Conservation (phyloP, 192 early-diverging fungal species). For the Chytriomyces hyalinus region DNA sequence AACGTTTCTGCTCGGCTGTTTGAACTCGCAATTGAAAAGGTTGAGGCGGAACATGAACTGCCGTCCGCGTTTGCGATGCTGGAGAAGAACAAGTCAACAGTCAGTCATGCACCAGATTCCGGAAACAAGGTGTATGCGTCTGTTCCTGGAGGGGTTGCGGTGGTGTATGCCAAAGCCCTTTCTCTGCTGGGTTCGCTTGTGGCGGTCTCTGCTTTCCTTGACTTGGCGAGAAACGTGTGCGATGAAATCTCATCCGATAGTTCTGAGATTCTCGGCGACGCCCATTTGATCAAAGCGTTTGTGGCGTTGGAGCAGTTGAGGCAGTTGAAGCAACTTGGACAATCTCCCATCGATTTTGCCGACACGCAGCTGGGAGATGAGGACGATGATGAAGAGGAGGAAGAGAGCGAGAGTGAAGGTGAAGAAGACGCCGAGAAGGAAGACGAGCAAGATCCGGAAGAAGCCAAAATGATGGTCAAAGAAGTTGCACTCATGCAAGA, state of each 20-base stretch:
- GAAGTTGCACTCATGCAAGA: constrained; percentile 8
- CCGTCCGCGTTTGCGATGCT: not conserved
- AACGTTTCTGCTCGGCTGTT: constrained; percentile 1
- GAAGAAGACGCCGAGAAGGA: constrained; percentile 8
- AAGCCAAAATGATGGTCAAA: not conserved
- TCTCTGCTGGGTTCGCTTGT: not conserved
- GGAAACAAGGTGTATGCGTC: not conserved
- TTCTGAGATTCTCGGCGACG: not conserved
- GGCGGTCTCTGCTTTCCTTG: not conserved
- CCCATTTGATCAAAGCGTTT: not conserved
- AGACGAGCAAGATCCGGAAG: not conserved
- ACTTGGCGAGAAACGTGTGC: not conserved
- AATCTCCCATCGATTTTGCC: not conserved
- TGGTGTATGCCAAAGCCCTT: not conserved
- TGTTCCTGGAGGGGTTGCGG: not conserved
- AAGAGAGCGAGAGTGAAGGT: not conserved
- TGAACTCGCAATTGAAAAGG: not conserved
- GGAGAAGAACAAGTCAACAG: not conserved
- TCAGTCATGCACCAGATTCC: not conserved
- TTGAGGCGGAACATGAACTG: not conserved
- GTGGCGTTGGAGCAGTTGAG: not conserved
- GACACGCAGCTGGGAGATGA: not conserved
- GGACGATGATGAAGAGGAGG: not conserved
- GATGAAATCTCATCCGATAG: not conserved
- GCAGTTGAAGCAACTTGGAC: not conserved